Evolutionary conservation across 225 moss, liverwort and hornwort species (phyloP).

Genomic region (Sphagnum tenellum): DNA sequence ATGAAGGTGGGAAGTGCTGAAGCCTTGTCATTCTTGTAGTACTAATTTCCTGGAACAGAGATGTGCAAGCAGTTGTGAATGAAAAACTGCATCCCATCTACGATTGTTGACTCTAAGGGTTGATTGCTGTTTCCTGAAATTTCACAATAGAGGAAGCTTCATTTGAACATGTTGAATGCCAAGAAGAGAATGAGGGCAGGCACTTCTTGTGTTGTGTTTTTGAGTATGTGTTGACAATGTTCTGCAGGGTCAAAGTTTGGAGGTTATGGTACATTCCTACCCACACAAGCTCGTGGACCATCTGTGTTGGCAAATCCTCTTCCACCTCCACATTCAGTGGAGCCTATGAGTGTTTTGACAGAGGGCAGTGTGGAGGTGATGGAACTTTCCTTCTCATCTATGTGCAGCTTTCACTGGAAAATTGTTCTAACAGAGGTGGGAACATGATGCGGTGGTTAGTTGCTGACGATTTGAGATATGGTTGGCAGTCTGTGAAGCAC

Average conservation of each 20-base stretch:
- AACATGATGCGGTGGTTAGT: constrained; percentile 5
- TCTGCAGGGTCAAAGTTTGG: constrained; percentile 65
- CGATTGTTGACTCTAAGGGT: too few relatives aligned
- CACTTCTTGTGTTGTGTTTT: not conserved
- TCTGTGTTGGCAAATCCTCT: constrained; percentile 53
- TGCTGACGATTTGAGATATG: constrained; percentile 17
- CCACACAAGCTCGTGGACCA: constrained; percentile 71
- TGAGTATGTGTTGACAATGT: not conserved
- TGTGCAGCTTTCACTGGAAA: constrained; percentile 3
- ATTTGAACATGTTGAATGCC: too few relatives aligned
- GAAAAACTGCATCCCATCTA: too few relatives aligned
- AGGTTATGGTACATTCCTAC: constrained; percentile 92
- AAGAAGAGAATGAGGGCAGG: too few relatives aligned
- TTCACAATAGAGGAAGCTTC: too few relatives aligned
- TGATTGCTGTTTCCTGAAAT: too few relatives aligned
- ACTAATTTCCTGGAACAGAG: too few relatives aligned
- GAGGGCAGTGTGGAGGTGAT: constrained; percentile 69
- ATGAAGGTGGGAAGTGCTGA: too few relatives aligned
- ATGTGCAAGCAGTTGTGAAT: too few relatives aligned
- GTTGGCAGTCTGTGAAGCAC: constrained; percentile 67
- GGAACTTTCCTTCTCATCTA: constrained; percentile 9
- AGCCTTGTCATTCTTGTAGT: too few relatives aligned
- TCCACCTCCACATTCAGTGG: constrained; percentile 34
- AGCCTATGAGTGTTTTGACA: constrained; percentile 37
- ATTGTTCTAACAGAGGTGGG: constrained; percentile 6